Evolutionary conservation across 306 rosid species (phyloP).

Genomic region (Datisca glomerata): DNA sequence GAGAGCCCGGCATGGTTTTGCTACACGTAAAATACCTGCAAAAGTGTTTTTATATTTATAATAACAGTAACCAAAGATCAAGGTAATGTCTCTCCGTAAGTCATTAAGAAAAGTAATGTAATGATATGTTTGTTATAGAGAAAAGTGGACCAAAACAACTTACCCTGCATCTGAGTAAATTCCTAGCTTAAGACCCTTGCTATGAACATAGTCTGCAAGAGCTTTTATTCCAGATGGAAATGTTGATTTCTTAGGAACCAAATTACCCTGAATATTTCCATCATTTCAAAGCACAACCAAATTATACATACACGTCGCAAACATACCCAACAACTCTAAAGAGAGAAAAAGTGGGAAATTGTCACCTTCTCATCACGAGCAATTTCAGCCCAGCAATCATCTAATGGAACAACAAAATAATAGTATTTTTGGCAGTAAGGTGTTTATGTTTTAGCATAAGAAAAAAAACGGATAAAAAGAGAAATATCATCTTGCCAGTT

Average conservation of each 20-base stretch:
- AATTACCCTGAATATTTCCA: slow-evolving; percentile 34
- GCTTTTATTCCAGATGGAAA: slow-evolving; percentile 90
- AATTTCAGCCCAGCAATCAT: slow-evolving; percentile 98
- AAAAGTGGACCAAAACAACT: no score
- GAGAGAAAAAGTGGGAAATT: background rate
- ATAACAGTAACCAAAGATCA: background rate
- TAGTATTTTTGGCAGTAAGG: background rate
- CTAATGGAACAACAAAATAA: slow-evolving; percentile 22
- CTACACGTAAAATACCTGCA: slow-evolving; percentile 85
- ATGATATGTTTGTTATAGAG: no score
- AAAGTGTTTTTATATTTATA: background rate
- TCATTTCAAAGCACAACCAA: no score
- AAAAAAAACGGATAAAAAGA: background rate
- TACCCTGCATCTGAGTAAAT: slow-evolving; percentile 99
- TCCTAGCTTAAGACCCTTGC: slow-evolving; percentile 90
- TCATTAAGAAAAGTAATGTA: no score
- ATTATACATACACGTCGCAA: slow-evolving; percentile 1
- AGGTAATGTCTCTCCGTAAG: no score
- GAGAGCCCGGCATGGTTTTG: slow-evolving; percentile 88
- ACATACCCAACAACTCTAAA: background rate
- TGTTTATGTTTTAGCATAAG: slow-evolving; percentile 2
- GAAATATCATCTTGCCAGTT: no score
- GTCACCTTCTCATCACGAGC: slow-evolving; percentile 52
- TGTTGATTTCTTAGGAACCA: slow-evolving; percentile 68
- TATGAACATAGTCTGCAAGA: slow-evolving; percentile 84